phyloP scores from a whole-genome alignment of 2,329 filamentous ascomycete species.

The Trichoderma atrobrunneum region DNA sequence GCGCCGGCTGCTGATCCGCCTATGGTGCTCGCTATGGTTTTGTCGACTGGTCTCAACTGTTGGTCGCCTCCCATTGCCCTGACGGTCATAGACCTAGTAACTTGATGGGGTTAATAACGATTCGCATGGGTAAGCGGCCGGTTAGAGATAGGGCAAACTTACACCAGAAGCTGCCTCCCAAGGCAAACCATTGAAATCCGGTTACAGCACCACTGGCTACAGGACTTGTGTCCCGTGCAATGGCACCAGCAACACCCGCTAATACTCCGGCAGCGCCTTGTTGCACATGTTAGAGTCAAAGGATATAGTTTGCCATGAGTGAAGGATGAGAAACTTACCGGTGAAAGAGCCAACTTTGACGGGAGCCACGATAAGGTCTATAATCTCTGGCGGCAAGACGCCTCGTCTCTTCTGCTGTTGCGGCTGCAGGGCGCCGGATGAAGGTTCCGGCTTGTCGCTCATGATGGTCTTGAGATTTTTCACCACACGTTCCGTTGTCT shows the following conservation, averaged over 20 bases:
- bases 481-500: neutral
- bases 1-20: constrained; percentile 69
- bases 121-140: neutral
- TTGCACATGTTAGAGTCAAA: constrained; percentile 21
- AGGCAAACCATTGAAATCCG: constrained; percentile 76
- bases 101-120: constrained; percentile 33
- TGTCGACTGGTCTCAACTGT: constrained; percentile 55
- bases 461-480: neutral
- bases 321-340: constrained; percentile 41
- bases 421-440: neutral
- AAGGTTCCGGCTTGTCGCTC: neutral
- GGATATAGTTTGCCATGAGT: neutral
- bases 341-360: constrained; percentile 58
- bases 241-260: constrained; percentile 66
- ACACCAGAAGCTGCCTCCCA: constrained; percentile 77
- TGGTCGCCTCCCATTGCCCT: constrained; percentile 50
- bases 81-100: constrained; percentile 47
- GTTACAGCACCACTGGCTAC: constrained; percentile 69
- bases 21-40: constrained; percentile 63
- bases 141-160: constrained; percentile 31
- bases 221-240: constrained; percentile 65
- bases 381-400: constrained; percentile 42
- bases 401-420: constrained; percentile 32
- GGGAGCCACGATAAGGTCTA: constrained; percentile 48
- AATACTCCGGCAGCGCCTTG: constrained; percentile 60